A percentile compares a stretch with the other conserved stretches of the same genome.
phyloP scores from a whole-genome alignment of 345 rosid genomes.

The Odontarrhena argentea region DNA sequence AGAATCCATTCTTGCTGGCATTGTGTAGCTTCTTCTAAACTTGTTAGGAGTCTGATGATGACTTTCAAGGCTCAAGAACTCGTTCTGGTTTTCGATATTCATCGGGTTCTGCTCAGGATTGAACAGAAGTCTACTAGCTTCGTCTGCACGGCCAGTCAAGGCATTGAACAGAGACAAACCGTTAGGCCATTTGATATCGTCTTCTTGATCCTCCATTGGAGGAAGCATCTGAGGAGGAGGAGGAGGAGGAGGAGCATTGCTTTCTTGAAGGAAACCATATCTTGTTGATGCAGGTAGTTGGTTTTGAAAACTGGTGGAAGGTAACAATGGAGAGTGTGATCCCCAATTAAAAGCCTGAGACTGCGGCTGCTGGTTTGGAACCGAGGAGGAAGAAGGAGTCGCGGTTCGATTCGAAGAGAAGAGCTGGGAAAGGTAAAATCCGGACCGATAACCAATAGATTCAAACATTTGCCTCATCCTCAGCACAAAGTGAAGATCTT shows the following conservation, averaged over 20 bases:
- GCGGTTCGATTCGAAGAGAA: constrained; percentile 66
- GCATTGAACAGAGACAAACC: constrained; percentile 83
- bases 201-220: constrained; percentile 73
- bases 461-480: constrained; percentile 95
- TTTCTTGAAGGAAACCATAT: constrained; percentile 58
- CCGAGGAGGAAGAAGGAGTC: constrained; percentile 51
- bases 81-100: constrained; percentile 50
- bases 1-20: constrained; percentile 74
- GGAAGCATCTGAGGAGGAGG: constrained; percentile 73
- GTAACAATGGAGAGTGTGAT: constrained; percentile 66
- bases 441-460: constrained; percentile 90
- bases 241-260: constrained; percentile 59
- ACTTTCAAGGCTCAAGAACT: constrained; percentile 74
- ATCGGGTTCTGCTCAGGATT: constrained; percentile 52
- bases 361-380: constrained; percentile 58
- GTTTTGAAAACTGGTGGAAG: constrained; percentile 65
- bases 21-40: constrained; percentile 73
- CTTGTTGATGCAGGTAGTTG: constrained; percentile 44
- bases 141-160: constrained; percentile 66
- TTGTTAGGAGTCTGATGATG: constrained; percentile 54
- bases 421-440: constrained; percentile 90
- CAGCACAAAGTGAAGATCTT: constrained; percentile 96
- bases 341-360: constrained; percentile 67
- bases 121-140: constrained; percentile 67
- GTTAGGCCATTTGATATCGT: constrained; percentile 89